Base-by-base conservation (phyloP, 345 rosid genomes). In the Excoecaria cochinchinensis region DNA sequence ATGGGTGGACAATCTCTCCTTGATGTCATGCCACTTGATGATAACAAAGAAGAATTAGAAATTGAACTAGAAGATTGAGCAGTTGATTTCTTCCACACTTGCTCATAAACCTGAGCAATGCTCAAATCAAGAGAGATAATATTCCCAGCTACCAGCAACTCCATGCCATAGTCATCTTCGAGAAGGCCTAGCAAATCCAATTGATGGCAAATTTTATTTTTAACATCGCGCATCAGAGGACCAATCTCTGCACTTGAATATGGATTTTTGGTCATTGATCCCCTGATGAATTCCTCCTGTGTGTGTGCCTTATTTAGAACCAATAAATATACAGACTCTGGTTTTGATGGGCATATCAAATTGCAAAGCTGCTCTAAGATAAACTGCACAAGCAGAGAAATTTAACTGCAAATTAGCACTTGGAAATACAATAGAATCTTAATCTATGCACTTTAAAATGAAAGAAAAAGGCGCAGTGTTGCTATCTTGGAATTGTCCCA, bases 141-240 rank as follows among this genome's bases (percentile, higher is more conserved):
- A 89, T 91, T 95, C 78, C 99, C 98, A 67, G 99, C 97, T 46
- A 95, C 97, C 71, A 95, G 87, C 76, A 95, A 84, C 85, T 95
- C 99, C 99, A 95, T 90, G 79, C 98, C 90, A 80, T 82, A 91
- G 86, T 93, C 99, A 89, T 95, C 99, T 84, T 93, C 99, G 58
- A 91, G 81, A 82, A 95, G 92, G 65, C 93, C 92, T 57, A 93
- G 70, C 60, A 95, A 84, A 77, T 95, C 99, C 86, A 95, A 83
- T 77, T 93, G 98, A 77, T 88, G 94, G 84, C 98, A 95, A 73
- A 95, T 95, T 80, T 95, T 95, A 81, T 95, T 93, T 82, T 95
- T 95, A 73, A 95, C 99, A 79, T 95, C 99, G 62, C 99, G 96
- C 99, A 95, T 95, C 81, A 95, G 82, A 53, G 99, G 99, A 81